Percentiles rank a stretch among this genome's conserved stretches.
These are phyloP conservation scores for Fusarium denticulatum DNA, from an alignment of 2,329 filamentous ascomycete genomes.

Conservation along the genomic window DNA sequence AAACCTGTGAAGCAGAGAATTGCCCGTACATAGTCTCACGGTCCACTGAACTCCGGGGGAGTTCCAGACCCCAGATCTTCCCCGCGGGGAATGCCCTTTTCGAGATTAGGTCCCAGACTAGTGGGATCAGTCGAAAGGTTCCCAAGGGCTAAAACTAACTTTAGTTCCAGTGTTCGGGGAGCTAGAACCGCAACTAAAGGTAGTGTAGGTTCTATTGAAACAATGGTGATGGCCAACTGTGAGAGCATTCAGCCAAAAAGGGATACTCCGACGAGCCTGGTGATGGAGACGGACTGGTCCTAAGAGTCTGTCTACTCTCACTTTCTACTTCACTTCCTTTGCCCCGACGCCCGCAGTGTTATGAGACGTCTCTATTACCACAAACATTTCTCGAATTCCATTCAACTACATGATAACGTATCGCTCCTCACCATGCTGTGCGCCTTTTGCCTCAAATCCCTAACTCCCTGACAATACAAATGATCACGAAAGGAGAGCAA, in stretches of 20 bases:
- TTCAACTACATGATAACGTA: too few species aligned
- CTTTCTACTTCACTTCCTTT: not conserved
- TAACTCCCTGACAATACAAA: not conserved
- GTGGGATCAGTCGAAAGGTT: not conserved
- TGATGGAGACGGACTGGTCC: not conserved
- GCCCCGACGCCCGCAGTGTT: accelerated
- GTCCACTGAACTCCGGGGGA: not conserved
- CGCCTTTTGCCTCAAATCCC: too few species aligned
- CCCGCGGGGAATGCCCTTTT: not conserved
- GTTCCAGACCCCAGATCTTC: not conserved
- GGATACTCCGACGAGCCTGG: not conserved
- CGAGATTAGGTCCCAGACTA: not conserved
- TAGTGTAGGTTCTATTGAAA: not conserved
- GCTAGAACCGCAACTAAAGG: not conserved
- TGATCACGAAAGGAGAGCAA: not conserved
- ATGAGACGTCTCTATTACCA: not conserved
- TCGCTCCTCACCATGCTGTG: too few species aligned
- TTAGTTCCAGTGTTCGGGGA: too few species aligned
- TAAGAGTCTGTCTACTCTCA: too few species aligned
- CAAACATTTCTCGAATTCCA: not conserved
- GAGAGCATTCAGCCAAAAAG: not conserved
- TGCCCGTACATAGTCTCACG: not conserved
- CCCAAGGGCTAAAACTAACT: too few species aligned
- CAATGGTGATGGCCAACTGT: not conserved
- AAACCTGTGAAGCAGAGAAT: not conserved